A percentile compares a stretch with the other conserved stretches of the same genome.
Conservation (phyloP, 2,329 filamentous ascomycete species). For the Apiospora phragmitis region DNA sequence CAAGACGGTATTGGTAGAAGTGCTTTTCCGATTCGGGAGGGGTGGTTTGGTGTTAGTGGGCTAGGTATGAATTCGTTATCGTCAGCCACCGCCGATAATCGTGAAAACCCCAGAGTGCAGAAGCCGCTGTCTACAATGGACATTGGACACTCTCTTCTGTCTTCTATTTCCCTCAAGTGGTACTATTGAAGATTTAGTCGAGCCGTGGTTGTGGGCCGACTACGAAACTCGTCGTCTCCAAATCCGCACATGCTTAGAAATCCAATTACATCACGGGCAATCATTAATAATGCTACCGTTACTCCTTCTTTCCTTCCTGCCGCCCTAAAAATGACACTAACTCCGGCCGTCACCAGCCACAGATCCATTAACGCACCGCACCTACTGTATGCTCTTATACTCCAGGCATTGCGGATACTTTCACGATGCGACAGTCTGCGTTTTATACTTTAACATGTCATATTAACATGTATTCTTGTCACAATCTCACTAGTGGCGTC, state of each 20-base stretch:
- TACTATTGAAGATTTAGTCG: constrained; percentile 12
- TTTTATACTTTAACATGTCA: neutral
- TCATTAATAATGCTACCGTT: neutral
- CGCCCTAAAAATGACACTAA: neutral
- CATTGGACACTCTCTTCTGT: neutral
- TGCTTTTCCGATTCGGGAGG: neutral
- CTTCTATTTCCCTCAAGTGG: neutral
- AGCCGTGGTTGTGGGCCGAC: constrained; percentile 18
- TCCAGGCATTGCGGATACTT: neutral
- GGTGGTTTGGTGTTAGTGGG: neutral
- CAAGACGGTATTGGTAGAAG: neutral
- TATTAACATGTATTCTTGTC: neutral
- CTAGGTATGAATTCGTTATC: neutral
- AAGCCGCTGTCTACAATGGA: neutral
- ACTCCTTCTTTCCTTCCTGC: neutral
- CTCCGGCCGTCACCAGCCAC: neutral
- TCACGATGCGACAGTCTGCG: neutral
- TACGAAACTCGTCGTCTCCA: constrained; percentile 21
- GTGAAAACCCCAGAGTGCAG: neutral
- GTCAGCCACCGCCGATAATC: neutral
- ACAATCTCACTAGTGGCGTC: neutral
- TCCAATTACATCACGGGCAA: constrained; percentile 23
- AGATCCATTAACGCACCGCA: neutral
- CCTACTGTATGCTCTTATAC: neutral
- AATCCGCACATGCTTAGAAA: constrained; percentile 33